phyloP scores from a whole-genome alignment of 345 rosid species.

The Turnera subulata region DNA sequence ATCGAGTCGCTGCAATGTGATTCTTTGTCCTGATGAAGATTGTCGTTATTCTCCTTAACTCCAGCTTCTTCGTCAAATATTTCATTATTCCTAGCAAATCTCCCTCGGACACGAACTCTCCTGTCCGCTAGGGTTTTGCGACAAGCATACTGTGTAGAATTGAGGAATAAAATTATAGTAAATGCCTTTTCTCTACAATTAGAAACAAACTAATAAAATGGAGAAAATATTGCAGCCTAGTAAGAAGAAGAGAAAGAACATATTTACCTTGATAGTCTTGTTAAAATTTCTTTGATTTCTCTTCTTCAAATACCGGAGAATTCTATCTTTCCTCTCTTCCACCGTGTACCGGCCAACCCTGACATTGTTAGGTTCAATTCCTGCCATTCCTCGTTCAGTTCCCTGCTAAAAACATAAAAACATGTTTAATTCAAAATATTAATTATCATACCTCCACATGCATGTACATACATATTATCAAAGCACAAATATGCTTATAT shows the following conservation, averaged over 20 bases:
- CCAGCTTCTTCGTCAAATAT: constrained; percentile 46
- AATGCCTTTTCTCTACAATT: too few relatives aligned
- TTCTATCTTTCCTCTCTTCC: constrained; percentile 87
- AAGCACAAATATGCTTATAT: not conserved
- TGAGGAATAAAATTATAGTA: not conserved
- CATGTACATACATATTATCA: not conserved
- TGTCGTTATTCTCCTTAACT: constrained; percentile 33
- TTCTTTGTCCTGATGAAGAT: constrained; percentile 33
- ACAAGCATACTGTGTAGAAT: constrained; percentile 59
- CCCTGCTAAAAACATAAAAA: constrained; percentile 23
- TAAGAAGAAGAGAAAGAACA: not conserved
- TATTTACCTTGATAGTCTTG: constrained; percentile 80
- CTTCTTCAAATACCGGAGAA: constrained; percentile 78
- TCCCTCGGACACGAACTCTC: constrained; percentile 81
- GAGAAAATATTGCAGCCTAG: too few relatives aligned
- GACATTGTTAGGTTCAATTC: constrained; percentile 31
- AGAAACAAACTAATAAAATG: too few relatives aligned
- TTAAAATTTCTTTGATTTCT: constrained; percentile 90
- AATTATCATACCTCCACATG: not conserved
- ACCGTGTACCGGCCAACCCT: constrained; percentile 72
- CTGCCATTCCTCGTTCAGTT: constrained; percentile 31
- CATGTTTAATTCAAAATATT: not conserved
- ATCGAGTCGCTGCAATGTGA: constrained; percentile 29
- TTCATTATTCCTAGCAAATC: constrained; percentile 81
- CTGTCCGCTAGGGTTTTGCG: constrained; percentile 91